Conservation (phyloP, 2,329 filamentous ascomycete genomes). For the Colletotrichum sp. region DNA sequence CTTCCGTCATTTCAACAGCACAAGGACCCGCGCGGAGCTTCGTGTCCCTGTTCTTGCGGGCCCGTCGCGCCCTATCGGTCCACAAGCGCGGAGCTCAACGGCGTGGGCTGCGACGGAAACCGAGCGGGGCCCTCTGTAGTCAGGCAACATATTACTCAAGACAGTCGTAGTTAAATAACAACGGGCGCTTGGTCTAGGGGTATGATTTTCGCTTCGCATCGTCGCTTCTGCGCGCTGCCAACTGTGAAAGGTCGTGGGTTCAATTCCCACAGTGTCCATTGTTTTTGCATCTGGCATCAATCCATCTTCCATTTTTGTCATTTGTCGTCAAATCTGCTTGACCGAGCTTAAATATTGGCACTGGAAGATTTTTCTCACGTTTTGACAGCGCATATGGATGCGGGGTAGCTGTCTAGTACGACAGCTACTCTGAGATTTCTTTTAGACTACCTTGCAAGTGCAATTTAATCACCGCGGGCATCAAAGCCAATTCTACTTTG, state of each 20-base stretch:
- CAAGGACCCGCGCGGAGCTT: neutral
- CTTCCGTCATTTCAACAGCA: slow-evolving; percentile 8
- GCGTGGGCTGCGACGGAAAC: neutral
- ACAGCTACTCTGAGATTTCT: neutral
- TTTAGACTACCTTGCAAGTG: too few relatives aligned
- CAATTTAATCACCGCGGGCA: too few relatives aligned
- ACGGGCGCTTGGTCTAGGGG: slow-evolving; percentile 20
- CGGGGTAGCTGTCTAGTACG: neutral
- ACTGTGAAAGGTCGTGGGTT: slow-evolving; percentile 16
- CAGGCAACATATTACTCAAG: neutral
- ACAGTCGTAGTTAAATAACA: accelerated
- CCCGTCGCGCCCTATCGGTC: neutral
- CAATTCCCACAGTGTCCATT: slow-evolving; percentile 19
- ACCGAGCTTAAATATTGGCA: accelerated
- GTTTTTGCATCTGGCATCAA: accelerated
- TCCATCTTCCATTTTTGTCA: accelerated
- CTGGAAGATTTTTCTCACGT: accelerated
- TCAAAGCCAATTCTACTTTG: accelerated
- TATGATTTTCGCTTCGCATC: slow-evolving; percentile 20
- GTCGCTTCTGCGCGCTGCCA: neutral
- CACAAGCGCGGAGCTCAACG: neutral
- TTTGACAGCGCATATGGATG: neutral
- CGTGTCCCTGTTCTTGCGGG: neutral
- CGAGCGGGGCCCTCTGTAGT: accelerated
- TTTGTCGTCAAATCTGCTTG: neutral